Evolutionary conservation across 306 rosid genomes (phyloP).

Genomic region (Senna tora): DNA sequence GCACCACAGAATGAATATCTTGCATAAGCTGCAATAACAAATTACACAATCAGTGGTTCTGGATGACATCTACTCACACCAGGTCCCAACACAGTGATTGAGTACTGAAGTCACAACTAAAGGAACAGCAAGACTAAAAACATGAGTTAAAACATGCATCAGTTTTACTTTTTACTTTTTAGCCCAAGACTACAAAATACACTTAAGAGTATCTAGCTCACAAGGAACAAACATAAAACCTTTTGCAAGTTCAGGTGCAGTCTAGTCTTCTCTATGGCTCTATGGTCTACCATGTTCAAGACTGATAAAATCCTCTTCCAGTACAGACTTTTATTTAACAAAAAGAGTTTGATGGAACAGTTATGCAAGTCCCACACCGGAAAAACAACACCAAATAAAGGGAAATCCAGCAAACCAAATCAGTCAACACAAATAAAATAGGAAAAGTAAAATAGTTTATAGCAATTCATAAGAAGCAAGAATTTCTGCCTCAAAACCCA

Average conservation of each 20-base stretch:
- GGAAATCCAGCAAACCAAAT: too few species aligned
- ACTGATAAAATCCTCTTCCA: too few species aligned
- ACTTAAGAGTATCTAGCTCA: neutral
- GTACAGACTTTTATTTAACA: too few species aligned
- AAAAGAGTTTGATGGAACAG: too few species aligned
- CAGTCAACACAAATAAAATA: too few species aligned
- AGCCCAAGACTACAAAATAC: neutral
- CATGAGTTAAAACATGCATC: neutral
- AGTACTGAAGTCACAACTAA: neutral
- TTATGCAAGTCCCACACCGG: too few species aligned
- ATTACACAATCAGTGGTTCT: conserved; percentile 41
- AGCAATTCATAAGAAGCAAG: too few species aligned
- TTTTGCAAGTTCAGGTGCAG: neutral
- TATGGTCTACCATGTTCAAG: neutral
- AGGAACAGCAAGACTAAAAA: neutral
- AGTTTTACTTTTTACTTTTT: too few species aligned
- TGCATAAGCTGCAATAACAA: conserved; percentile 74
- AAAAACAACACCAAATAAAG: too few species aligned
- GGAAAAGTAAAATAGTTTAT: too few species aligned
- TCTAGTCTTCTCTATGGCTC: conserved; percentile 10
- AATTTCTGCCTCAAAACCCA: too few species aligned
- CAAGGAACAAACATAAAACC: conserved; percentile 22
- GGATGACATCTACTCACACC: conserved; percentile 22
- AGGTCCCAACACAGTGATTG: conserved; percentile 19
- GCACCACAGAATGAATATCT: conserved; percentile 69